Percentiles rank a stretch among this genome's conserved stretches.
Conservation (phyloP, 2,329 filamentous ascomycete species). For the Leptographium lundbergii region DNA sequence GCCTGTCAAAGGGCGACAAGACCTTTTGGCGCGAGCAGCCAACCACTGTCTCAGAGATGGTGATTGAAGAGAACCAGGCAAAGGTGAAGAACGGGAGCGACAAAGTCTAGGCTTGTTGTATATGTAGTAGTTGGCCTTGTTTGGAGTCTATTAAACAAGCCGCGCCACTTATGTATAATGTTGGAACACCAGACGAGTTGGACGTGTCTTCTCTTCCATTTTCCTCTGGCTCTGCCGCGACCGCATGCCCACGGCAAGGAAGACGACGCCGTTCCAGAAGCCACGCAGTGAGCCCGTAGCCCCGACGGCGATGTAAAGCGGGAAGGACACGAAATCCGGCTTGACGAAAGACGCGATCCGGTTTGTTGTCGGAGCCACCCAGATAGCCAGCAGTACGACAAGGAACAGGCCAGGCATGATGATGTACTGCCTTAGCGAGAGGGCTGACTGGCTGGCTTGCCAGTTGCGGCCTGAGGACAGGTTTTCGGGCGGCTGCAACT, state of each 20-base stretch:
- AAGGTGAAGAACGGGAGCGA: not conserved
- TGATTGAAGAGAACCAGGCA: not conserved
- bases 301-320: slow-evolving; percentile 20
- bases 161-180: not conserved
- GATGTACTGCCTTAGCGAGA: slow-evolving; percentile 25
- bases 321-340: slow-evolving; percentile 16
- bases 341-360: slow-evolving; percentile 20
- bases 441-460: slow-evolving; percentile 15
- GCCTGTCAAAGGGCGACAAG: slow-evolving; percentile 53
- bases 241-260: slow-evolving; percentile 24
- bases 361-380: slow-evolving; percentile 24
- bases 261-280: slow-evolving; percentile 26
- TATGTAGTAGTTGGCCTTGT: too few relatives aligned
- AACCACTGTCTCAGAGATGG: not conserved
- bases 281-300: slow-evolving; percentile 22
- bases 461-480: not conserved
- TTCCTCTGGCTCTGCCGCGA: slow-evolving; percentile 6
- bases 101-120: not conserved
- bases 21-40: slow-evolving; percentile 49
- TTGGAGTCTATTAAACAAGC: too few relatives aligned
- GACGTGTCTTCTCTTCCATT: not conserved
- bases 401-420: slow-evolving; percentile 26
- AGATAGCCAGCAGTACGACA: slow-evolving; percentile 20
- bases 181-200: too few relatives aligned
- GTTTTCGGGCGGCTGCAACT: not conserved